Conservation (phyloP, 768 basidiomycete species). For the Naganishia friedmannii region DNA sequence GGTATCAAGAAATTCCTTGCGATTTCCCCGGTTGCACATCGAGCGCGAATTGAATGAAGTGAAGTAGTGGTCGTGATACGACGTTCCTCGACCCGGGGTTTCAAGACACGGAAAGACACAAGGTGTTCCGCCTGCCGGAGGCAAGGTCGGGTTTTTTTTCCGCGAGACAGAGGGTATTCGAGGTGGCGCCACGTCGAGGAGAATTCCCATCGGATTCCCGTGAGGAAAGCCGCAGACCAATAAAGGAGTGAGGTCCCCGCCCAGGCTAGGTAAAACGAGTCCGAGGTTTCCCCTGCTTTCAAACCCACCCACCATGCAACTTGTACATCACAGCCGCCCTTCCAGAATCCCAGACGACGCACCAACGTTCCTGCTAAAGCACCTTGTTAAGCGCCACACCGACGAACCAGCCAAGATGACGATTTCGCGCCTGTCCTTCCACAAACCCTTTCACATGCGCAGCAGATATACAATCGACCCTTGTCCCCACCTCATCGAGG, state of each 20-base stretch:
- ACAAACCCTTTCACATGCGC: neutral
- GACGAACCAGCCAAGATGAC: too few species aligned
- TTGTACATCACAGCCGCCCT: too few species aligned
- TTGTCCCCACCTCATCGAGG: neutral
- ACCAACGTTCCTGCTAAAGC: constrained; percentile 1
- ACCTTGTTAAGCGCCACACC: constrained; percentile 6
- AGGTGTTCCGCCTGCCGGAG: constrained; percentile 10
- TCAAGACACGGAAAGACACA: too few species aligned
- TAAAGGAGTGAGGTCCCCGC: neutral
- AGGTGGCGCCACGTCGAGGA: constrained; percentile 16
- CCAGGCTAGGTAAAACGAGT: neutral
- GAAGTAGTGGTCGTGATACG: neutral
- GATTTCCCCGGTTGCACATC: neutral
- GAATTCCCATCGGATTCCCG: constrained; percentile 5
- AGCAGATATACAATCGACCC: neutral
- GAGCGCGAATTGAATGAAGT: neutral
- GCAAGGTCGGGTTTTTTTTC: neutral
- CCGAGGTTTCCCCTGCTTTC: too few species aligned
- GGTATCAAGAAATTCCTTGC: neutral
- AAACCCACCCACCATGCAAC: too few species aligned
- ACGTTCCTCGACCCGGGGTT: too few species aligned
- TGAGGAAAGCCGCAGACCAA: neutral
- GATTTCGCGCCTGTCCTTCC: neutral
- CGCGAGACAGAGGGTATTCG: neutral
- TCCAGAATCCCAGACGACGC: neutral